A percentile compares a stretch with the other conserved stretches of the same genome.
Conservation (phyloP, 2,329 filamentous ascomycete genomes). For the Ophiostoma piceae region DNA sequence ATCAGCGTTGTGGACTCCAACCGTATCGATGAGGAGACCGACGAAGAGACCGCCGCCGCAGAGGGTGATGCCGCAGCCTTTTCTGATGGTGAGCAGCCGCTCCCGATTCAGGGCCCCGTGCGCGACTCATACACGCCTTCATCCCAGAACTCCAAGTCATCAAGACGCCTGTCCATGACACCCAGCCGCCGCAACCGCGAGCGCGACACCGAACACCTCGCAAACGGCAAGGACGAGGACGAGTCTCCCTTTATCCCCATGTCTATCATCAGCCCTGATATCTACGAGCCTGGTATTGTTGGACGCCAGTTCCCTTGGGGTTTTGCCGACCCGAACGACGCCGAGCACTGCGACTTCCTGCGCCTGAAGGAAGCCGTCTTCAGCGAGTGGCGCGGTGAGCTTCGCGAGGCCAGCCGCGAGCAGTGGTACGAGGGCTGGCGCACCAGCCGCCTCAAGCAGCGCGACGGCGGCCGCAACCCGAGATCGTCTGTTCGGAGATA, state of each 20-base stretch:
- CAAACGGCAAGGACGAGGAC: constrained; percentile 40
- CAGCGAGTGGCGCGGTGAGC: constrained; percentile 83
- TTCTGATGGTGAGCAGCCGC: constrained; percentile 31
- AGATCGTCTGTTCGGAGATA: constrained; percentile 35
- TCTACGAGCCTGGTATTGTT: constrained; percentile 72
- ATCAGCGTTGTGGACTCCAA: constrained; percentile 44
- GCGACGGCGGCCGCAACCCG: constrained; percentile 38
- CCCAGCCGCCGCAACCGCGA: constrained; percentile 45
- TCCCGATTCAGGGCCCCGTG: constrained; percentile 33
- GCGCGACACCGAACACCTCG: constrained; percentile 45
- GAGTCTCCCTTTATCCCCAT: constrained; percentile 72
- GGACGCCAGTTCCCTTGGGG: constrained; percentile 95
- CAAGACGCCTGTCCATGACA: constrained; percentile 44
- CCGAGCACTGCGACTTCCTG: constrained; percentile 88
- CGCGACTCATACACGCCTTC: constrained; percentile 21
- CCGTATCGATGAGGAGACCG: constrained; percentile 54
- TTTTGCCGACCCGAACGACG: constrained; percentile 88
- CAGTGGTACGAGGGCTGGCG: constrained; percentile 97
- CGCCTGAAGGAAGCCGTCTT: constrained; percentile 89
- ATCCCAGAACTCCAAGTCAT: constrained; percentile 33
- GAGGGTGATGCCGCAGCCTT: constrained; percentile 31
- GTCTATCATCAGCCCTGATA: constrained; percentile 89
- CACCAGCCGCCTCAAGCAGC: constrained; percentile 60
- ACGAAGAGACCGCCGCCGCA: constrained; percentile 33
- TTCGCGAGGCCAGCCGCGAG: constrained; percentile 84